Evolutionary conservation across 2,329 filamentous ascomycete species (phyloP).

Genomic region (Ceratocystis ficicola): DNA sequence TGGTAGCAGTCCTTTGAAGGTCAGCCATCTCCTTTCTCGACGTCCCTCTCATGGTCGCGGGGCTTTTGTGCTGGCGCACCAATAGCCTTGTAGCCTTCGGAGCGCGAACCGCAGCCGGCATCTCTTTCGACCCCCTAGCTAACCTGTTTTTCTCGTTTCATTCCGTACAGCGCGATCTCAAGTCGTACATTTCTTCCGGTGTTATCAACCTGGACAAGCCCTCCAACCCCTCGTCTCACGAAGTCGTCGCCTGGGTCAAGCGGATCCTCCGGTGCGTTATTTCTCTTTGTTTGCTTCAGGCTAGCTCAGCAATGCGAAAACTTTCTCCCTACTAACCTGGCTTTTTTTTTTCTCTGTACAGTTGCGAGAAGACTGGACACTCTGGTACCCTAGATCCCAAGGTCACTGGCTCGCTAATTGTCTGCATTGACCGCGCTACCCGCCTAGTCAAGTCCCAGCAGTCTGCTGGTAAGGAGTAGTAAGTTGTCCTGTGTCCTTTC

Average conservation of each 20-base stretch:
- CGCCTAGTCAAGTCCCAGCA: slow-evolving; percentile 98
- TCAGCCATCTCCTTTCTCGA: background rate
- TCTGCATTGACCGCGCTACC: slow-evolving; percentile 92
- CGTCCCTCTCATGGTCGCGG: too few relatives aligned
- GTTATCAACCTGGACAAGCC: slow-evolving; percentile 85
- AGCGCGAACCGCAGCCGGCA: background rate
- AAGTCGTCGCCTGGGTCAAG: slow-evolving; percentile 99
- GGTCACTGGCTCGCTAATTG: slow-evolving; percentile 89
- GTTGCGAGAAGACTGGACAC: slow-evolving; percentile 84
- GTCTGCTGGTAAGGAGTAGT: slow-evolving; percentile 94
- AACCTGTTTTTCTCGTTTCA: background rate
- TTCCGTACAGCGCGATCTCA: slow-evolving; percentile 58
- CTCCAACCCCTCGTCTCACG: slow-evolving; percentile 93
- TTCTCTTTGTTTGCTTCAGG: background rate
- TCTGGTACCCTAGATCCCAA: slow-evolving; percentile 97
- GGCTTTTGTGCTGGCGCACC: too few relatives aligned
- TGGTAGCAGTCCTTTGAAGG: slow-evolving; percentile 74
- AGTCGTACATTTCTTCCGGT: slow-evolving; percentile 92
- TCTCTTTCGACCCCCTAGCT: background rate
- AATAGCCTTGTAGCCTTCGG: too few relatives aligned
- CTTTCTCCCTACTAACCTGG: background rate
- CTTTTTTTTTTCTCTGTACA: slow-evolving; percentile 23
- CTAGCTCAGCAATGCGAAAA: background rate
- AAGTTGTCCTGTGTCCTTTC: slow-evolving; percentile 8
- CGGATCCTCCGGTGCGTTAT: slow-evolving; percentile 68